These are phyloP conservation scores for Tulasnella calospora DNA, from an alignment of 768 basidiomycete species.

Conservation along the genomic window DNA sequence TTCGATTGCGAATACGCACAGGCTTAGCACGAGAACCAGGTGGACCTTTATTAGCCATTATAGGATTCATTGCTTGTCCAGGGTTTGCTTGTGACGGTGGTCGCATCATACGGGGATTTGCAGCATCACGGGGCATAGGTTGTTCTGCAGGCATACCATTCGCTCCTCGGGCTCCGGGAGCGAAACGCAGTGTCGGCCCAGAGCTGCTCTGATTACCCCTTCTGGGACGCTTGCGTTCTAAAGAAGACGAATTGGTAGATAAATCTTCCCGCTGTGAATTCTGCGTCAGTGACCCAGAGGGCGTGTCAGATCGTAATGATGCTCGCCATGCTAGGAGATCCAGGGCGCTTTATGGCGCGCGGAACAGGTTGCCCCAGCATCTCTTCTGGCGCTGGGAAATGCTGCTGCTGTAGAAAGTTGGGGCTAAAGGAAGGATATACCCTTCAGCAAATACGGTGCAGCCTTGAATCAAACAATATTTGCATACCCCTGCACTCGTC, in stretches of 20 bases:
- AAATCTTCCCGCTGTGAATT: not conserved
- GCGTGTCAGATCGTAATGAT: not conserved
- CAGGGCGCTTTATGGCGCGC: not conserved
- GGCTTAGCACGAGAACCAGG: not conserved
- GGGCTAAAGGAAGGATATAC: not conserved
- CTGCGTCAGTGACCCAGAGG: not conserved
- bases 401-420: not conserved
- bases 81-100: not conserved
- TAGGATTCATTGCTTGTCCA: slow-evolving; percentile 6
- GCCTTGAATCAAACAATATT: not conserved
- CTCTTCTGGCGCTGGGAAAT: not conserved
- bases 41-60: slow-evolving; percentile 10
- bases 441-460: not conserved
- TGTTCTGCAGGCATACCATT: not conserved
- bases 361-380: not conserved
- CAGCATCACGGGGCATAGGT: slow-evolving; percentile 1
- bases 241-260: not conserved
- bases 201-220: not conserved
- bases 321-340: slow-evolving; percentile 3
- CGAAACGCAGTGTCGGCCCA: not conserved
- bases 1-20: not conserved
- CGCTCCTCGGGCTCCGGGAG: not conserved
- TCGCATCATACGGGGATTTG: not conserved
- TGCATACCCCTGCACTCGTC: not conserved
- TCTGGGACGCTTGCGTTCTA: slow-evolving; percentile 8